A percentile compares a stretch with the other conserved stretches of the same genome.
phyloP scores from a whole-genome alignment of 306 rosid genomes.

The Echinosophora koreensis region DNA sequence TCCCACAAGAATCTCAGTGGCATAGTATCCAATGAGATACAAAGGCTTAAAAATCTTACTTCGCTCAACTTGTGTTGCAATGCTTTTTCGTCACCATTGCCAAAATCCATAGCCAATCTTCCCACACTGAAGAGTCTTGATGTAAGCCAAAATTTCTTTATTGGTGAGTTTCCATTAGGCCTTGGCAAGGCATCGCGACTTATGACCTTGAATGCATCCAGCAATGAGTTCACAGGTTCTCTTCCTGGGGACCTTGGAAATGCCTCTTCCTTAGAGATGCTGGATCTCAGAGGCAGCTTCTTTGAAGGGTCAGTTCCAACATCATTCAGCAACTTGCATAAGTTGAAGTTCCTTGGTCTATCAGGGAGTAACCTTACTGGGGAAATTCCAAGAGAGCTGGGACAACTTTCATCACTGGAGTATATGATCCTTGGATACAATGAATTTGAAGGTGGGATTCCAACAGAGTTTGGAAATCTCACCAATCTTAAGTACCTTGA shows the following conservation, averaged over 20 bases:
- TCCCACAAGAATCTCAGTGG: slow-evolving; percentile 94
- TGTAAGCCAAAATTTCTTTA: slow-evolving; percentile 84
- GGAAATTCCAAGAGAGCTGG: slow-evolving; percentile 75
- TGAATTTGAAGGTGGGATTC: slow-evolving; percentile 81
- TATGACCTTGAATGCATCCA: slow-evolving; percentile 67
- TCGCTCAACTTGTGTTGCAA: slow-evolving; percentile 80
- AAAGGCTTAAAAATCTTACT: slow-evolving; percentile 58
- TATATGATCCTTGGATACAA: slow-evolving; percentile 82
- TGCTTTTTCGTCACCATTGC: slow-evolving; percentile 73
- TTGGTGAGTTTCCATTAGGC: slow-evolving; percentile 75
- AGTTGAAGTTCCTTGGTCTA: slow-evolving; percentile 92
- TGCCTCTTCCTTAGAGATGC: slow-evolving; percentile 70
- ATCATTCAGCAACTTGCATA: slow-evolving; percentile 68
- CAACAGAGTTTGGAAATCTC: slow-evolving; percentile 82
- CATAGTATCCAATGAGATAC: slow-evolving; percentile 65
- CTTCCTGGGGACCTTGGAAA: slow-evolving; percentile 82
- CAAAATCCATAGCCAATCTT: slow-evolving; percentile 73
- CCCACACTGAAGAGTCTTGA: slow-evolving; percentile 68
- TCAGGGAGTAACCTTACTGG: slow-evolving; percentile 92
- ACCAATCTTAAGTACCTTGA: slow-evolving; percentile 85
- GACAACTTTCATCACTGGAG: slow-evolving; percentile 79
- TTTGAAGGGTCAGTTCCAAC: slow-evolving; percentile 73
- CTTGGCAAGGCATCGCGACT: slow-evolving; percentile 62
- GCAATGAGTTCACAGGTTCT: slow-evolving; percentile 80
- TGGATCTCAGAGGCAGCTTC: slow-evolving; percentile 95